A percentile compares a stretch with the other conserved stretches of the same genome.
phyloP scores from a whole-genome alignment of 371 early-diverging fungal species.

The Actinomortierella ambigua region DNA sequence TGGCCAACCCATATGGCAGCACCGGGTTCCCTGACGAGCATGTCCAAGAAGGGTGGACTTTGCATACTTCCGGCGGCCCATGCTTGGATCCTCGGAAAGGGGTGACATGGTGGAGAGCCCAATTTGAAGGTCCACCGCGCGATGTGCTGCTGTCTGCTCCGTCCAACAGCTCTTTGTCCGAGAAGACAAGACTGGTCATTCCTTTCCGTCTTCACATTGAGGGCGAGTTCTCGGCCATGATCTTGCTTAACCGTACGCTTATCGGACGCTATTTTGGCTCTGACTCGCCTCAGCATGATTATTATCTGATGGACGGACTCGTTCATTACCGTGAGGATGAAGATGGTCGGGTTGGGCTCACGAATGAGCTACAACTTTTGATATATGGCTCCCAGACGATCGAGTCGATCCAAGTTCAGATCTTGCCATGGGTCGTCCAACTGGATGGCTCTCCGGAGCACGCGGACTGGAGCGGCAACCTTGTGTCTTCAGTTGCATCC shows the following conservation, averaged over 20 bases:
- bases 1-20: constrained; percentile 59
- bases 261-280: constrained; percentile 79
- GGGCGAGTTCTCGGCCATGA: constrained; percentile 70
- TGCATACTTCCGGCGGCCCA: constrained; percentile 3
- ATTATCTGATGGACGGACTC: constrained; percentile 69
- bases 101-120: constrained; percentile 46
- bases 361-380: constrained; percentile 34
- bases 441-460: constrained; percentile 20
- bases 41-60: constrained; percentile 10
- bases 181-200: constrained; percentile 41
- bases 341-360: constrained; percentile 14
- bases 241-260: constrained; percentile 63
- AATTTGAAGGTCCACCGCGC: constrained; percentile 41
- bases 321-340: constrained; percentile 27
- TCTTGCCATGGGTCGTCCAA: constrained; percentile 34
- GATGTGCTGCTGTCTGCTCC: neutral
- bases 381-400: constrained; percentile 16
- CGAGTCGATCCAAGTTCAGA: neutral
- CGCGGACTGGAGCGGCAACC: constrained; percentile 35
- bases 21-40: constrained; percentile 82
- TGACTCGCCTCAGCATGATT: constrained; percentile 76
- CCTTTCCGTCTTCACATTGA: constrained; percentile 70
- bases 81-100: constrained; percentile 29
- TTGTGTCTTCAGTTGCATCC: neutral
- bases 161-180: neutral